phyloP scores from a whole-genome alignment of 129 eudicot species.

The Centella asiatica region DNA sequence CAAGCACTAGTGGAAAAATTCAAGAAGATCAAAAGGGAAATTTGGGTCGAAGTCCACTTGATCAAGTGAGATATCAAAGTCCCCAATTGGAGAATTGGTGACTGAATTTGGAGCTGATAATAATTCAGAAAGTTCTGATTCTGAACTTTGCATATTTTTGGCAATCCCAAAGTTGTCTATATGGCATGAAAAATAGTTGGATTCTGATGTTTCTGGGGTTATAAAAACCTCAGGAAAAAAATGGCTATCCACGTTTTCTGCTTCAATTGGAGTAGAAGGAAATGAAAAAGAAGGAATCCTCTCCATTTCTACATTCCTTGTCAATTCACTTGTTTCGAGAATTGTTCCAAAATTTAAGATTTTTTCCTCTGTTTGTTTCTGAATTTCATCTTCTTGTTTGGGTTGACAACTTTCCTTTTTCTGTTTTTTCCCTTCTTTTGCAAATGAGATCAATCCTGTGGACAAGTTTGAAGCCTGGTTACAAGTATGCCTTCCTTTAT shows the following conservation, averaged over 20 bases:
- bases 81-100: constrained; percentile 36
- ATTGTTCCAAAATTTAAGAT: constrained; percentile 5
- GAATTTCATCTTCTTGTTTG: constrained; percentile 2
- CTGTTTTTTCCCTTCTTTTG: constrained; percentile 4
- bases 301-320: constrained; percentile 16
- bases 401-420: not conserved
- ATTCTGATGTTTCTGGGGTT: constrained; percentile 26
- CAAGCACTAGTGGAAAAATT: constrained; percentile 21
- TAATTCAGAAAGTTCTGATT: constrained; percentile 39
- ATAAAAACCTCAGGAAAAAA: constrained; percentile 23
- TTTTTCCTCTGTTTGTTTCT: constrained; percentile 2
- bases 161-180: constrained; percentile 10
- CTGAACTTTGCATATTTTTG: constrained; percentile 27
- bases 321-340: constrained; percentile 14
- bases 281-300: constrained; percentile 41
- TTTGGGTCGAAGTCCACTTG: constrained; percentile 30
- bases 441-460: not conserved
- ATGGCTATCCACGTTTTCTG: constrained; percentile 27
- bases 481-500: constrained; percentile 27
- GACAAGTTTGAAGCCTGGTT: not conserved
- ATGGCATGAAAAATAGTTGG: constrained; percentile 15
- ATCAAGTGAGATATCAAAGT: constrained; percentile 40
- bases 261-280: constrained; percentile 37
- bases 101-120: constrained; percentile 46
- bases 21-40: constrained; percentile 25